Percentiles rank a stretch among this genome's conserved stretches.
These are phyloP conservation scores for Globisporangium parvum DNA, from an alignment of 352 stramenopile species.

Conservation along the genomic window DNA sequence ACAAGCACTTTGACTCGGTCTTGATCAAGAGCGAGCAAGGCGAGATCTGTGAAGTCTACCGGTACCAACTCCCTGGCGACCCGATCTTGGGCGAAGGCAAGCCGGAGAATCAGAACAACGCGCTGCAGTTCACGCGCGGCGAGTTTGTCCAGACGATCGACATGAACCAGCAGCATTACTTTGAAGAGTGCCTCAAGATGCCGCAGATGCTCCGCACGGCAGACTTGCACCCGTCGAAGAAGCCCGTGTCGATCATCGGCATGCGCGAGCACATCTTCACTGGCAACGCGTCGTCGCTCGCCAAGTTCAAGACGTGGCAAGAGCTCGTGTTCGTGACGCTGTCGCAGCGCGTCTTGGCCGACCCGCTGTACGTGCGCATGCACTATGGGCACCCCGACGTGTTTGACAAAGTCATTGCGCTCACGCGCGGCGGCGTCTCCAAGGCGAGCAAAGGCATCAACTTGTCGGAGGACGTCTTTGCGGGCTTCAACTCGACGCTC, in stretches of 20 bases:
- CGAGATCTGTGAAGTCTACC: conserved; percentile 76
- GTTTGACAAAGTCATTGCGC: conserved; percentile 74
- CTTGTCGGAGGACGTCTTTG: conserved; percentile 83
- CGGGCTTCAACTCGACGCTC: conserved; percentile 74
- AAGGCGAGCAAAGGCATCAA: conserved; percentile 84
- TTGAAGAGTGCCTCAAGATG: conserved; percentile 86
- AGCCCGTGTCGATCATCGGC: conserved; percentile 76
- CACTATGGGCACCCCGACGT: conserved; percentile 84
- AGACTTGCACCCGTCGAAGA: conserved; percentile 57
- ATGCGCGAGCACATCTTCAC: conserved; percentile 88
- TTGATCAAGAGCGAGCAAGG: conserved; percentile 75
- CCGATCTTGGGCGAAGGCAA: conserved; percentile 81
- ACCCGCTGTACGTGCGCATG: conserved; percentile 73
- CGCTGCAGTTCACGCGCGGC: conserved; percentile 66
- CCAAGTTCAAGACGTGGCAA: conserved; percentile 85
- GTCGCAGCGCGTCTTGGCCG: conserved; percentile 69
- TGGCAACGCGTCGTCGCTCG: conserved; percentile 71
- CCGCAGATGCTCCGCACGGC: conserved; percentile 68
- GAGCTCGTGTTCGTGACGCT: conserved; percentile 83
- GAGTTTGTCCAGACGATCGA: conserved; percentile 87
- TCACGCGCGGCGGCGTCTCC: conserved; percentile 69
- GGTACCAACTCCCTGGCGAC: conserved; percentile 74
- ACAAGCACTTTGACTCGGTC: conserved; percentile 59
- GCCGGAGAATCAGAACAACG: conserved; percentile 86
- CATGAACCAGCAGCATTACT: conserved; percentile 88